Base-by-base conservation (phyloP, 2,329 filamentous ascomycete genomes). In the Coniochaeta sp. region DNA sequence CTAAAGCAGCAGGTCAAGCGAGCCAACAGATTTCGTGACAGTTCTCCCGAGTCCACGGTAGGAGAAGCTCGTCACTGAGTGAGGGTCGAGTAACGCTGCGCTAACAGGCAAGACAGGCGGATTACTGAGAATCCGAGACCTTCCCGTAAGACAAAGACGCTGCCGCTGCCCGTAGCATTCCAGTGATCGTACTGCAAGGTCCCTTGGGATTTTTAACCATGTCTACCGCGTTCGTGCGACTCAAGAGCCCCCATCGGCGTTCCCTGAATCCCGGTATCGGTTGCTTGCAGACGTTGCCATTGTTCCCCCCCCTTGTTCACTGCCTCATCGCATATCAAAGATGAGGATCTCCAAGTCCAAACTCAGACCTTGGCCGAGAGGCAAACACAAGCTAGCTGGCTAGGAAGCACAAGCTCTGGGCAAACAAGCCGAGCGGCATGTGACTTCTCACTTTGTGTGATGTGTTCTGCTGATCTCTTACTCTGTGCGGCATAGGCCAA, bases 401-500 rank as follows among this genome's bases (percentile, higher is more conserved):
- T 31, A 9, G 28, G 47, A 52, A 31, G 47, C 26, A 52, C 47
- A 52, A 22, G 7, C 19, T 2, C 43, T 26, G 22, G 43, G n/a
- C 43, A 26, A n/a, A 24, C 43, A 47, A 31, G 47, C 47, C 47
- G 47, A 52, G 47, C 47, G 47, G 22, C 47, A 52, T 52, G 47
- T 52, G 47, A 52, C 47, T 58, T 60, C 60, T 57, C 61, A 62
- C 63, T 52, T 52, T 36, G 47, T 52, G 47, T 52, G 47, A 52
- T 52, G 47, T 52, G 19, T 28, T 19, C 19, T 6, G 58, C 38
- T 19, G 26, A 36, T 33, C 56, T 60, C 47, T 19, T 58, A 57
- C 24, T 28, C 50, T 16, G 36, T 55, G 56, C 54, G 38, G 54
- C 58, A 57, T 56, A 52, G 61, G 11, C 57, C 56, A 62, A 64